Conservation (phyloP, 1,284 basidiomycete species). For the Polyporus tsugae region DNA sequence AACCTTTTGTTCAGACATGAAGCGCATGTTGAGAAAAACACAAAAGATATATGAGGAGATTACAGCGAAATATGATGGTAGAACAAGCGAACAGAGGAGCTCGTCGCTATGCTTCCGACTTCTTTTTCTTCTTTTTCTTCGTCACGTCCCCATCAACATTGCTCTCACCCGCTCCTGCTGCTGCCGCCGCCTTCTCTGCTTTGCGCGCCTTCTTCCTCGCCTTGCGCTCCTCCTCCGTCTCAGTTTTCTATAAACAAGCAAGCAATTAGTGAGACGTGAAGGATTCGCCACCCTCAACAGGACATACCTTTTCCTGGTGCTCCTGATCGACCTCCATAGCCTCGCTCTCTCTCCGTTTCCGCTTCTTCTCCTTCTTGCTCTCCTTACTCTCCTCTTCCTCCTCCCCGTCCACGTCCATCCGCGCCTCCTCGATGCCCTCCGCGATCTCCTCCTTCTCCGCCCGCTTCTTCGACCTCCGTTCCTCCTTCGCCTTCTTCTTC, state of each 20-base stretch:
- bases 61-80: not conserved
- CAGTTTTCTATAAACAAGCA: slow-evolving; percentile 46
- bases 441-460: slow-evolving; percentile 49
- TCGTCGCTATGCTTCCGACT: slow-evolving; percentile 53
- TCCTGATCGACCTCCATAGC: slow-evolving; percentile 48
- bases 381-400: slow-evolving; percentile 47
- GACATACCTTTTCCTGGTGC: slow-evolving; percentile 49
- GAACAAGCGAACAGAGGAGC: not conserved
- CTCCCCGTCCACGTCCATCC: slow-evolving; percentile 54
- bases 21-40: not conserved
- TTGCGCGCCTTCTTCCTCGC: slow-evolving; percentile 77
- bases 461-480: slow-evolving; percentile 57
- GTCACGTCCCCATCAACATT: slow-evolving; percentile 45
- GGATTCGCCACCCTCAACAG: slow-evolving; percentile 12
- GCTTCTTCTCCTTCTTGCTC: slow-evolving; percentile 70
- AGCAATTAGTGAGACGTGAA: slow-evolving; percentile 17
- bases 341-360: slow-evolving; percentile 75
- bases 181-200: slow-evolving; percentile 68
- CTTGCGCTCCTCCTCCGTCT: slow-evolving; percentile 79
- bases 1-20: not conserved
- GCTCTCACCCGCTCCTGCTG: slow-evolving; percentile 38
- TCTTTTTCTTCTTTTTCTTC: slow-evolving; percentile 78
- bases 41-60: not conserved
- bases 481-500: slow-evolving; percentile 76
- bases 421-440: slow-evolving; percentile 54